These are phyloP conservation scores for Xanthoconium separans DNA, from an alignment of 1,284 basidiomycete genomes.

Conservation along the genomic window DNA sequence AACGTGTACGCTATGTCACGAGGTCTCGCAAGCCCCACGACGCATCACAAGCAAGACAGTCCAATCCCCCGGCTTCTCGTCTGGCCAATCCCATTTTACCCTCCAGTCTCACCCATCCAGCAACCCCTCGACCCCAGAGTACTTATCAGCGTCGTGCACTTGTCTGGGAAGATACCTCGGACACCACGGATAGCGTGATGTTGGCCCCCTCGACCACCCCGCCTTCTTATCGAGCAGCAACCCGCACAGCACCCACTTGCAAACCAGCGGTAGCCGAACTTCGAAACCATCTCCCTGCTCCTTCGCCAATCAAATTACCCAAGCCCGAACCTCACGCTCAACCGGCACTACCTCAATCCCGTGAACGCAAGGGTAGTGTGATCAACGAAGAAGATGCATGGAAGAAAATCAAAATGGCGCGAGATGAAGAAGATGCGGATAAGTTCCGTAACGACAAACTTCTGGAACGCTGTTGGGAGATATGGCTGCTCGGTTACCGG, in stretches of 20 bases:
- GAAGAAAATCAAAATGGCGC: slow-evolving; percentile 67
- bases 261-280: slow-evolving; percentile 8
- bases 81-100: slow-evolving; percentile 25
- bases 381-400: slow-evolving; percentile 72
- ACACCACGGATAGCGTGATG: slow-evolving; percentile 35
- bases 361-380: slow-evolving; percentile 44
- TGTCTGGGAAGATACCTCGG: slow-evolving; percentile 41
- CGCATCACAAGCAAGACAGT: slow-evolving; percentile 10
- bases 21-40: slow-evolving; percentile 24
- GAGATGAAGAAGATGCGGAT: slow-evolving; percentile 71
- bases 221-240: slow-evolving; percentile 50
- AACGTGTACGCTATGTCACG: slow-evolving; percentile 14
- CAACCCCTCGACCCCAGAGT: slow-evolving; percentile 30
- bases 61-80: slow-evolving; percentile 21
- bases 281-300: slow-evolving; percentile 18
- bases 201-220: slow-evolving; percentile 45
- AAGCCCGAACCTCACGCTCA: slow-evolving; percentile 23
- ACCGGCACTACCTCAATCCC: slow-evolving; percentile 16
- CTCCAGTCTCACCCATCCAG: slow-evolving; percentile 25
- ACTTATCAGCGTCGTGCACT: slow-evolving; percentile 15
- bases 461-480: slow-evolving; percentile 64
- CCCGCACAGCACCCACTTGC: slow-evolving; percentile 26
- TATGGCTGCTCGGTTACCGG: slow-evolving; percentile 64
- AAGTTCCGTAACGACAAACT: slow-evolving; percentile 60
- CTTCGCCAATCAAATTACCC: slow-evolving; percentile 33